A percentile compares a stretch with the other conserved stretches of the same genome.
These are phyloP conservation scores for Poa annua DNA, from an alignment of 176 grass and related monocot species.

Conservation along the genomic window DNA sequence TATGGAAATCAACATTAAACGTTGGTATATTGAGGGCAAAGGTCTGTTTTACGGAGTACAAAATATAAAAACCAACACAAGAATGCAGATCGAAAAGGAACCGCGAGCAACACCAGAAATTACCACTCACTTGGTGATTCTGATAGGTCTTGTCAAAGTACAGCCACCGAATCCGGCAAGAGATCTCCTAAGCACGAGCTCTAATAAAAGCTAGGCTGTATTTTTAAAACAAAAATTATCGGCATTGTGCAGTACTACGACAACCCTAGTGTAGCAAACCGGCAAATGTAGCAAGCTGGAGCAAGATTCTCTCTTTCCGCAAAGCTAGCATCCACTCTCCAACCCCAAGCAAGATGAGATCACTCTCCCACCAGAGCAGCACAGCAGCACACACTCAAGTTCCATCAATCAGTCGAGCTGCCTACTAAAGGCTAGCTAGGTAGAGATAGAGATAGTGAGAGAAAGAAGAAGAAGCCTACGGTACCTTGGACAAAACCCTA, in stretches of 20 bases:
- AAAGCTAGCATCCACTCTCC: not conserved
- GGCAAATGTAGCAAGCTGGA: conserved; percentile 18
- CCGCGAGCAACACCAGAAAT: not conserved
- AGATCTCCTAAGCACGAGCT: conserved; percentile 39
- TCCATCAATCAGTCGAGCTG: conserved; percentile 43
- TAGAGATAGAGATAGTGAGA: not conserved
- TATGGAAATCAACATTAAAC: not conserved
- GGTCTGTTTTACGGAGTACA: not conserved
- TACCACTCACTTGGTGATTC: conserved; percentile 32
- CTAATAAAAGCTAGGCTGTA: conserved; percentile 19
- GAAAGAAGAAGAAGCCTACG: conserved; percentile 35
- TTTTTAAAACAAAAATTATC: conserved; percentile 16
- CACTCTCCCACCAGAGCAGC: conserved; percentile 26
- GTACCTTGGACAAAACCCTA: conserved; percentile 60
- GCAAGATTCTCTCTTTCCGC: conserved; percentile 43
- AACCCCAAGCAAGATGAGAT: not conserved
- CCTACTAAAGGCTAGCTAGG: conserved; percentile 24
- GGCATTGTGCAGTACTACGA: not conserved
- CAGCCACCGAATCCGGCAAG: conserved; percentile 37
- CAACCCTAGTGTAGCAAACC: conserved; percentile 13
- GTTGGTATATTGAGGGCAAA: not conserved
- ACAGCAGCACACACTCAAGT: conserved; percentile 31
- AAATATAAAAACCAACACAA: not conserved
- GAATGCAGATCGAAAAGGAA: conserved; percentile 9
- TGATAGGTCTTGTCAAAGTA: conserved; percentile 64